phyloP scores from a whole-genome alignment of 1,284 basidiomycete species.

The Rhizoctonia solani region DNA sequence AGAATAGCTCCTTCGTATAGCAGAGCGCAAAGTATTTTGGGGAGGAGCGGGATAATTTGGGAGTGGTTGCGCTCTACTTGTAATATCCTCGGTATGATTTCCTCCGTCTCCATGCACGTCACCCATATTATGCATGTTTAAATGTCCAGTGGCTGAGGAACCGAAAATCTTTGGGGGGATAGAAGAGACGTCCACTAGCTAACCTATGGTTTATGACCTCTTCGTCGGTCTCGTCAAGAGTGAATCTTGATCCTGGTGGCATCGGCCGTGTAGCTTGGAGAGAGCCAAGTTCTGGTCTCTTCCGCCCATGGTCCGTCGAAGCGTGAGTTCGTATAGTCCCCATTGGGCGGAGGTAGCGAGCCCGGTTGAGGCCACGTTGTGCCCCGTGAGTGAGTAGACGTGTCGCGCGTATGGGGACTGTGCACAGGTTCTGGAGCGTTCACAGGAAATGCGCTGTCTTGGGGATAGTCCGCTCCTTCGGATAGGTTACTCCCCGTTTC shows the following conservation, averaged over 20 bases:
- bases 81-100: neutral
- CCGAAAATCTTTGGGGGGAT: neutral
- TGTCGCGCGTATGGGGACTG: constrained; percentile 1
- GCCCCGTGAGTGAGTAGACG: constrained; percentile 1
- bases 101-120: too few relatives aligned
- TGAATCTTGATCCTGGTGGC: neutral
- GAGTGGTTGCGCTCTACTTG: neutral
- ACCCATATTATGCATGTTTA: too few relatives aligned
- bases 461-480: neutral
- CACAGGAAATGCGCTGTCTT: neutral
- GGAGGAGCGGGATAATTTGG: constrained; percentile 14
- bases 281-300: neutral
- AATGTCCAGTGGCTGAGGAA: neutral
- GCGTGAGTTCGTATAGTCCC: constrained; percentile 5
- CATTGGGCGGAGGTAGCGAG: neutral
- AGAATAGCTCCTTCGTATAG: constrained; percentile 21
- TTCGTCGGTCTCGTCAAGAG: constrained; percentile 1
- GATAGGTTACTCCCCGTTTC: neutral
- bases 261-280: neutral
- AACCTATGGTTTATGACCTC: too few relatives aligned
- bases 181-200: too few relatives aligned
- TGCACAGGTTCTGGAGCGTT: neutral
- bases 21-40: neutral
- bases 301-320: constrained; percentile 1
- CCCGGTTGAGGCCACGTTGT: constrained; percentile 3